A percentile compares a stretch with the other conserved stretches of the same genome.
Evolutionary conservation across 208 protist genomes (phyloP).

Genomic region (Leishmania lainsoni): DNA sequence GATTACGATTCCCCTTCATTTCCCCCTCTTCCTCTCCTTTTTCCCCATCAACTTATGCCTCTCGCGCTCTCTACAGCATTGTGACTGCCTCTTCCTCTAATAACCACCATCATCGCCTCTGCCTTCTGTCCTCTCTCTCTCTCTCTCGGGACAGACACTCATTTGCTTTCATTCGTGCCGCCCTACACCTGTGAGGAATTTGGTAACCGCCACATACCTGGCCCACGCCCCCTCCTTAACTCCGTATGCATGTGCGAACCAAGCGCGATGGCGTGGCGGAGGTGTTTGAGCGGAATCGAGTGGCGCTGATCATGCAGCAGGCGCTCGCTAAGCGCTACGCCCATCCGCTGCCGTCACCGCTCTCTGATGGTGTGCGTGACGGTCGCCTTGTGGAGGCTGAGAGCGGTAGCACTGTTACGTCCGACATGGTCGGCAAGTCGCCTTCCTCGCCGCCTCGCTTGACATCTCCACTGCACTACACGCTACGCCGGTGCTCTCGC

Average conservation of each 20-base stretch:
- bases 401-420: not conserved
- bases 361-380: not conserved
- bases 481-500: conserved; percentile 26
- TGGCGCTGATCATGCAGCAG: conserved; percentile 16
- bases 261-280: conserved; percentile 46
- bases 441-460: conserved; percentile 9
- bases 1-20: not conserved
- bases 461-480: conserved; percentile 21
- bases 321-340: conserved; percentile 10
- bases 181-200: not conserved
- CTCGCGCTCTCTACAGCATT: not conserved
- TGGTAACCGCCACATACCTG: not conserved
- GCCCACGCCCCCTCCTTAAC: not conserved
- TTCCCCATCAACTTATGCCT: not conserved
- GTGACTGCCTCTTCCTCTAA: not conserved
- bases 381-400: not conserved
- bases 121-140: not conserved
- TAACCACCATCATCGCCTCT: not conserved
- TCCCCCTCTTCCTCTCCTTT: not conserved
- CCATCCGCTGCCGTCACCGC: not conserved
- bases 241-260: conserved; percentile 30
- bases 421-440: not conserved
- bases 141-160: not conserved
- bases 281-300: conserved; percentile 20
- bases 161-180: not conserved